Evolutionary conservation across 768 basidiomycete species (phyloP).

Genomic region (Termitomyces bulborhizus): DNA sequence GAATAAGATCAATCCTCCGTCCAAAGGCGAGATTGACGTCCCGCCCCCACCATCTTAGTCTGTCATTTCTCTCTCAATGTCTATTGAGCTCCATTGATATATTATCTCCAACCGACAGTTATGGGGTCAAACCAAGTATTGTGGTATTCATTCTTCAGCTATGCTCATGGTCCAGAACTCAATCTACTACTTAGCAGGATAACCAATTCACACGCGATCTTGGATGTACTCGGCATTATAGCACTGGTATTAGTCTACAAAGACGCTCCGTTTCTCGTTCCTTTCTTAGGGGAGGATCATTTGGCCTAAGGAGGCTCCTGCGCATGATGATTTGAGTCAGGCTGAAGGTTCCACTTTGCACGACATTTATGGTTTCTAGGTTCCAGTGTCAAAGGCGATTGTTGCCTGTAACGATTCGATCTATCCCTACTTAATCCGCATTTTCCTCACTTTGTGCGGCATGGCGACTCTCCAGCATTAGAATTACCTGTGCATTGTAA

Average conservation of each 20-base stretch:
- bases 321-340: background rate
- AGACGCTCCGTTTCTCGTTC: background rate
- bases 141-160: background rate
- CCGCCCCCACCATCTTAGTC: background rate
- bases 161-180: background rate
- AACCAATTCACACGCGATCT: background rate
- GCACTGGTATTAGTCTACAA: background rate
- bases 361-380: background rate
- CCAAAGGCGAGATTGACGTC: background rate
- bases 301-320: background rate
- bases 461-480: background rate
- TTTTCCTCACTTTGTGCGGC: background rate
- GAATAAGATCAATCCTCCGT: conserved; percentile 49
- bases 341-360: background rate
- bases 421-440: background rate
- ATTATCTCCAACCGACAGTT: background rate
- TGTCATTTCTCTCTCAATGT: background rate
- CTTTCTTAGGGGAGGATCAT: background rate
- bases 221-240: background rate
- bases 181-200: background rate
- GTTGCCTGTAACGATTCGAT: background rate
- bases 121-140: background rate
- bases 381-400: background rate
- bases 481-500: background rate
- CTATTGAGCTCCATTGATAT: background rate